phyloP scores from a whole-genome alignment of 2,329 filamentous ascomycete species.

The Podosphaera aphanis region DNA sequence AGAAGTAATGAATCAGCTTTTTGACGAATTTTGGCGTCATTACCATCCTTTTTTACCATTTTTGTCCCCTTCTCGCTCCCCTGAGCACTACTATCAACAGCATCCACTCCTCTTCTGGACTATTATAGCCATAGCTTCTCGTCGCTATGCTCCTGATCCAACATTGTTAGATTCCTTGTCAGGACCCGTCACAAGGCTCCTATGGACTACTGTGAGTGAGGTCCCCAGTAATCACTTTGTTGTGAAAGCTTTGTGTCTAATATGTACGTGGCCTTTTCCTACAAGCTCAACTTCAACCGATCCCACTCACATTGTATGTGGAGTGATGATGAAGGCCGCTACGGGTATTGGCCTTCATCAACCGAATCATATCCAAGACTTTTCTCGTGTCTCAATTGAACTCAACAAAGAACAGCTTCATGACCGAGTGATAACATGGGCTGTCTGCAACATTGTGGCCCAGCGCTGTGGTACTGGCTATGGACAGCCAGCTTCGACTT shows the following conservation, averaged over 20 bases:
- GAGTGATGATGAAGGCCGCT: slow-evolving; percentile 70
- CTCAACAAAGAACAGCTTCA: slow-evolving; percentile 58
- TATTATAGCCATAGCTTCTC: slow-evolving; percentile 50
- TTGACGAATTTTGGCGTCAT: slow-evolving; percentile 49
- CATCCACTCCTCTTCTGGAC: slow-evolving; percentile 72
- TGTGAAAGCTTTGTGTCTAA: slow-evolving; percentile 56
- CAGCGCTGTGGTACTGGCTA: slow-evolving; percentile 67
- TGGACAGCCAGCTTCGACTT: slow-evolving; percentile 55
- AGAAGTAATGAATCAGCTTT: slow-evolving; percentile 38
- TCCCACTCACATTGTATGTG: slow-evolving; percentile 54
- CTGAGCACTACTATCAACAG: slow-evolving; percentile 54
- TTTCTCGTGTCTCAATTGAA: slow-evolving; percentile 51
- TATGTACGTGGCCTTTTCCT: slow-evolving; percentile 64
- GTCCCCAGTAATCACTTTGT: slow-evolving; percentile 60
- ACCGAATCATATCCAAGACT: slow-evolving; percentile 63
- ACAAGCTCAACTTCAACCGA: slow-evolving; percentile 63
- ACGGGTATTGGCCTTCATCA: slow-evolving; percentile 65
- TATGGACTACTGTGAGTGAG: slow-evolving; percentile 57
- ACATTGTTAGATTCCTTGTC: slow-evolving; percentile 41
- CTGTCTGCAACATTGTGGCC: slow-evolving; percentile 63
- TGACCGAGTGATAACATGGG: slow-evolving; percentile 61
- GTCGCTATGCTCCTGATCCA: slow-evolving; percentile 39
- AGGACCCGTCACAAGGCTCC: slow-evolving; percentile 41
- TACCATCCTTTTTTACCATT: slow-evolving; percentile 65
- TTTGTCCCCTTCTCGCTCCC: slow-evolving; percentile 38